phyloP scores from a whole-genome alignment of 148 eudicot species.

The Cornus florida region DNA sequence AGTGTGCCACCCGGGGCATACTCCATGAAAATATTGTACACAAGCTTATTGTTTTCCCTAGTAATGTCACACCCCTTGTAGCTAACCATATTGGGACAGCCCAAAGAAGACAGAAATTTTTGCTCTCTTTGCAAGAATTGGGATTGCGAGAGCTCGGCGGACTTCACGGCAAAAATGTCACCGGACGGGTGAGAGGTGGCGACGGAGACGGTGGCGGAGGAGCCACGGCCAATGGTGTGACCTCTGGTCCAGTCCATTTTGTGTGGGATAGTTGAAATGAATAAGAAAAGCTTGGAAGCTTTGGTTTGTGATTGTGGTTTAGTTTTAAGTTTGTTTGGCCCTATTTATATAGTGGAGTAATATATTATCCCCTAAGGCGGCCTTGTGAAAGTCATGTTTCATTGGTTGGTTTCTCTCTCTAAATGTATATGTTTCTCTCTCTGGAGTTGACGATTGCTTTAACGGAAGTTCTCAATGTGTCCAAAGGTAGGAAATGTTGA shows the following conservation, averaged over 20 bases:
- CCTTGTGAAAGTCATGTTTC: background rate
- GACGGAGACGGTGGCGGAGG: slow-evolving; percentile 50
- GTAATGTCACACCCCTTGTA: slow-evolving; percentile 47
- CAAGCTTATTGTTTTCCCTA: slow-evolving; percentile 21
- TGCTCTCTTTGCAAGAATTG: slow-evolving; percentile 42
- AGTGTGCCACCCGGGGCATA: slow-evolving; percentile 45
- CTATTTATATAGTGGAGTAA: no score
- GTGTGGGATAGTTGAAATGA: background rate
- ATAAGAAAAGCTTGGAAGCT: background rate
- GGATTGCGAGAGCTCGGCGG: slow-evolving; percentile 33
- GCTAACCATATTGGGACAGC: slow-evolving; percentile 35
- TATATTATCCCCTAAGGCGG: background rate
- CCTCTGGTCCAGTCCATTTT: slow-evolving; percentile 63
- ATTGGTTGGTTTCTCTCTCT: background rate
- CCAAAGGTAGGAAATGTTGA: slow-evolving; percentile 5
- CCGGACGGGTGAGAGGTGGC: slow-evolving; percentile 33
- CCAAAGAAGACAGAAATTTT: slow-evolving; percentile 31
- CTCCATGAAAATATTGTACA: slow-evolving; percentile 53
- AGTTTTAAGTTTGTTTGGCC: no score
- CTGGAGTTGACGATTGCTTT: slow-evolving; percentile 6
- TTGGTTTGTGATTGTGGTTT: background rate
- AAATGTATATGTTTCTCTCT: background rate
- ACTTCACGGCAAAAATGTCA: slow-evolving; percentile 49
- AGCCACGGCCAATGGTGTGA: slow-evolving; percentile 50
- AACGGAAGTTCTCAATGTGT: background rate